Percentiles rank a stretch among this genome's conserved stretches.
Conservation (phyloP, 2,329 filamentous ascomycete species). For the Leptographium flavum region DNA sequence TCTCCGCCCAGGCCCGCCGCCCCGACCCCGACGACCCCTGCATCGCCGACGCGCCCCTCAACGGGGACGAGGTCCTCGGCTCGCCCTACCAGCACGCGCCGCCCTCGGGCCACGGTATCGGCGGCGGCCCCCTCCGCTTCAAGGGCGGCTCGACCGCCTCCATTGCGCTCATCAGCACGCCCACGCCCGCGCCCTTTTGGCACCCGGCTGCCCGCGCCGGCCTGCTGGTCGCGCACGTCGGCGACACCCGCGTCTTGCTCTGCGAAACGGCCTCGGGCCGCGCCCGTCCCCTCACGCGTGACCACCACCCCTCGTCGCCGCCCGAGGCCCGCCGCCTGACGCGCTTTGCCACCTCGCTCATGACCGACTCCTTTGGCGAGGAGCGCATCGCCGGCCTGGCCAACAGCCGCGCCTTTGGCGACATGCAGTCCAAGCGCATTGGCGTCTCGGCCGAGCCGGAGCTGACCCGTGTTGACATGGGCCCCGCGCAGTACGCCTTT, state of each 20-base stretch:
- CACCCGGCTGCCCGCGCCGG: conserved; percentile 77
- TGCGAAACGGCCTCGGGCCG: conserved; percentile 75
- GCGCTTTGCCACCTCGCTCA: conserved; percentile 61
- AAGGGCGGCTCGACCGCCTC: conserved; percentile 90
- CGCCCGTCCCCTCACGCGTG: conserved; percentile 68
- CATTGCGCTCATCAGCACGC: conserved; percentile 79
- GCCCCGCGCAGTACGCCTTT: conserved; percentile 77
- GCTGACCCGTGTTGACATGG: conserved; percentile 63
- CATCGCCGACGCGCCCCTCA: conserved; percentile 62
- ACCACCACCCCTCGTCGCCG: conserved; percentile 85
- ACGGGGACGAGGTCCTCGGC: conserved; percentile 72
- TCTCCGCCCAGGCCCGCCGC: conserved; percentile 75
- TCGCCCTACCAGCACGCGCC: conserved; percentile 28
- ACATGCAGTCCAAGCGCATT: conserved; percentile 81
- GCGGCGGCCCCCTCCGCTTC: conserved; percentile 61
- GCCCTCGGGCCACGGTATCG: conserved; percentile 45
- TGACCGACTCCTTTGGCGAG: conserved; percentile 94
- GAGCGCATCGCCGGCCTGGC: conserved; percentile 87
- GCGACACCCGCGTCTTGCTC: conserved; percentile 81
- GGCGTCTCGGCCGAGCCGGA: conserved; percentile 93
- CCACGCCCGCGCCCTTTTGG: conserved; percentile 87
- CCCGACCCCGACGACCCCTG: conserved; percentile 58
- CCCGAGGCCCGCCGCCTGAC: conserved; percentile 71
- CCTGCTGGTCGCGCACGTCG: conserved; percentile 76
- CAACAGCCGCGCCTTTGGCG: conserved; percentile 88